These are phyloP conservation scores for Conticribra guillardii DNA, from an alignment of 108 stramenopile genomes.

Conservation along the genomic window DNA sequence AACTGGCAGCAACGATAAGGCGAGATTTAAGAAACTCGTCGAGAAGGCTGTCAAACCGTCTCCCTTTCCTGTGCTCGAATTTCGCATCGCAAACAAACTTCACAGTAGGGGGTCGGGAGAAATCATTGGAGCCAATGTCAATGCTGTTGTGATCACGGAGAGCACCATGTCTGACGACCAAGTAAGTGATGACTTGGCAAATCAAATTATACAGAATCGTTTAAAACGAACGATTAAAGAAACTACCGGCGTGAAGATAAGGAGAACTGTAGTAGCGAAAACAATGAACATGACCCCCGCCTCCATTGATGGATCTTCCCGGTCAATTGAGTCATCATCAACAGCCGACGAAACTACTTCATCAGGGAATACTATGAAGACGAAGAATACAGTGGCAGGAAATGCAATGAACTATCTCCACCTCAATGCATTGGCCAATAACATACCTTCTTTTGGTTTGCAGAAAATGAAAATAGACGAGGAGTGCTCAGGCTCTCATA, in stretches of 20 bases:
- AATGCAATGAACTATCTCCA: no score
- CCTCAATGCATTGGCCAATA: not conserved
- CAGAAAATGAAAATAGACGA: conserved; percentile 21
- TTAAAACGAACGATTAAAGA: conserved; percentile 13
- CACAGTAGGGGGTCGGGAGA: conserved; percentile 48
- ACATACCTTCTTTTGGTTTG: conserved; percentile 7
- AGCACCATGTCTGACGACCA: conserved; percentile 18
- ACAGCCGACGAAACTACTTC: not conserved
- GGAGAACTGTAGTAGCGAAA: conserved; percentile 1
- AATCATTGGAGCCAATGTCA: conserved; percentile 65
- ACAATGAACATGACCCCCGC: not conserved
- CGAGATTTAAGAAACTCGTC: conserved; percentile 5
- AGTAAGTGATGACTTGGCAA: conserved; percentile 23
- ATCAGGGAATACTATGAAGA: not conserved
- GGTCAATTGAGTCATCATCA: not conserved
- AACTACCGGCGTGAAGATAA: conserved; percentile 1
- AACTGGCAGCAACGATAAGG: not conserved
- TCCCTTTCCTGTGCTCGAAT: conserved; percentile 75
- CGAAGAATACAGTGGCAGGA: not conserved
- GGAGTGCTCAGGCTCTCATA: conserved; percentile 25
- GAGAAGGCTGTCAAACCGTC: conserved; percentile 8
- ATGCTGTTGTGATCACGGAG: conserved; percentile 33
- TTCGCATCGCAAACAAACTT: conserved; percentile 68
- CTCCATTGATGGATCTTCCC: not conserved
- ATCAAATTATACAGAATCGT: conserved; percentile 22